Percentiles rank a stretch among this genome's conserved stretches.
phyloP scores from a whole-genome alignment of 805 yeast species.

The Saturnispora diversa region DNA sequence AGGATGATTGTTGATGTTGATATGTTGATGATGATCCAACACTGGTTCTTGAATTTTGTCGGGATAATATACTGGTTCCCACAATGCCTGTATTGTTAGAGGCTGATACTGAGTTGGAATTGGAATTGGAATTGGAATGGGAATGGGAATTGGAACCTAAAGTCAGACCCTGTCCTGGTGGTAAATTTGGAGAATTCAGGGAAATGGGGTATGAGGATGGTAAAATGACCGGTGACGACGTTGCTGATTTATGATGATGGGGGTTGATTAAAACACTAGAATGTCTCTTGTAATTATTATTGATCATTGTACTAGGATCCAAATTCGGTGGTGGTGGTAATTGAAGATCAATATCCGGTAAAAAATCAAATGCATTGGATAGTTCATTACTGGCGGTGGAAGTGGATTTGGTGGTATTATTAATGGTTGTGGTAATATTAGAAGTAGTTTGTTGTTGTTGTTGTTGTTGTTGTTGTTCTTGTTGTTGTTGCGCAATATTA shows the following conservation, averaged over 20 bases:
- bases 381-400: slow-evolving; percentile 10
- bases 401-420: slow-evolving; percentile 18
- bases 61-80: slow-evolving; percentile 12
- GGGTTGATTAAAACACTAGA: slow-evolving; percentile 29
- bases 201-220: slow-evolving; percentile 23
- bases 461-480: too few species aligned
- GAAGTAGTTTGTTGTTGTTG: too few species aligned
- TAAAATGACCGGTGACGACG: slow-evolving; percentile 32
- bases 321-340: slow-evolving; percentile 16
- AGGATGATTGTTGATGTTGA: too few species aligned
- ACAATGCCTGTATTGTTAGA: slow-evolving; percentile 4
- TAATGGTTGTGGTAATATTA: slow-evolving; percentile 12
- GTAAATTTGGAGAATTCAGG: slow-evolving; percentile 4
- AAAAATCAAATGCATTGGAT: neutral
- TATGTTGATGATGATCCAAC: neutral
- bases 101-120: neutral
- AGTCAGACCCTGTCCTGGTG: too few species aligned
- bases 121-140: neutral
- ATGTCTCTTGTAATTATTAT: slow-evolving; percentile 17
- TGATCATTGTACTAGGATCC: too few species aligned
- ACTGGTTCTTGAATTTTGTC: slow-evolving; percentile 2
- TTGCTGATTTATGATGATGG: slow-evolving; percentile 25
- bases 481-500: too few species aligned
- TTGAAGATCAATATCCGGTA: slow-evolving; percentile 4
- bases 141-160: too few species aligned